Evolutionary conservation across 73 alveolate species (phyloP).

Genomic region (Paraurostyla sp.): DNA sequence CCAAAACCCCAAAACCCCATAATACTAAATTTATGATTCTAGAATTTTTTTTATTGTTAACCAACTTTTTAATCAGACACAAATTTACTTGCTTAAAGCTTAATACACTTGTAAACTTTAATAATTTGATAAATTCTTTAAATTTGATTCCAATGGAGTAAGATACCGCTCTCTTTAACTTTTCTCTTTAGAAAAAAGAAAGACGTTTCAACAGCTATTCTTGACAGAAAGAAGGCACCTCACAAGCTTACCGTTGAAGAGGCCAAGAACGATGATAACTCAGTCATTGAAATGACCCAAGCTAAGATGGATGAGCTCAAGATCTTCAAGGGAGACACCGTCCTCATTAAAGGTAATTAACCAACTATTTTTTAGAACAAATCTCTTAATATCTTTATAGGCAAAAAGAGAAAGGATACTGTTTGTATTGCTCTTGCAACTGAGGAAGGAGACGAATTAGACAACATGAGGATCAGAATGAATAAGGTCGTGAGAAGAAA

Average conservation of each 20-base stretch:
- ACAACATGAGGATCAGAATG: slow-evolving; percentile 94
- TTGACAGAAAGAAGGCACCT: slow-evolving; percentile 96
- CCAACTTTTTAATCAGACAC: too few species aligned
- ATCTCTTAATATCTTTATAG: slow-evolving; percentile 1
- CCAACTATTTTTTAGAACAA: not conserved
- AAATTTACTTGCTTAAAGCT: too few species aligned
- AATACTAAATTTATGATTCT: too few species aligned
- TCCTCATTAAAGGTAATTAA: slow-evolving; percentile 93
- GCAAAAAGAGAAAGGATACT: slow-evolving; percentile 98
- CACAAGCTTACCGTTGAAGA: slow-evolving; percentile 94
- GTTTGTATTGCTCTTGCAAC: slow-evolving; percentile 97
- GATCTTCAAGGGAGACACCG: slow-evolving; percentile 97
- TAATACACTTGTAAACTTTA: too few species aligned
- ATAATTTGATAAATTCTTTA: not conserved
- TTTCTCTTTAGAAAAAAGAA: slow-evolving; percentile 63
- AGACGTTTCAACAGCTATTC: slow-evolving; percentile 91
- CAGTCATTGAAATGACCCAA: slow-evolving; percentile 94
- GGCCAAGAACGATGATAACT: slow-evolving; percentile 89
- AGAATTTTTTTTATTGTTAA: too few species aligned
- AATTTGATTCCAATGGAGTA: slow-evolving; percentile 44
- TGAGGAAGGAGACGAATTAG: slow-evolving; percentile 87
- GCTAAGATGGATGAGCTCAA: slow-evolving; percentile 98
- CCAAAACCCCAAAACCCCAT: too few species aligned
- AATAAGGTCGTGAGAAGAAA: slow-evolving; percentile 98
- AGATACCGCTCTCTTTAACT: not conserved